These are phyloP conservation scores for Trametes villosa DNA, from an alignment of 768 basidiomycete species.

Conservation along the genomic window DNA sequence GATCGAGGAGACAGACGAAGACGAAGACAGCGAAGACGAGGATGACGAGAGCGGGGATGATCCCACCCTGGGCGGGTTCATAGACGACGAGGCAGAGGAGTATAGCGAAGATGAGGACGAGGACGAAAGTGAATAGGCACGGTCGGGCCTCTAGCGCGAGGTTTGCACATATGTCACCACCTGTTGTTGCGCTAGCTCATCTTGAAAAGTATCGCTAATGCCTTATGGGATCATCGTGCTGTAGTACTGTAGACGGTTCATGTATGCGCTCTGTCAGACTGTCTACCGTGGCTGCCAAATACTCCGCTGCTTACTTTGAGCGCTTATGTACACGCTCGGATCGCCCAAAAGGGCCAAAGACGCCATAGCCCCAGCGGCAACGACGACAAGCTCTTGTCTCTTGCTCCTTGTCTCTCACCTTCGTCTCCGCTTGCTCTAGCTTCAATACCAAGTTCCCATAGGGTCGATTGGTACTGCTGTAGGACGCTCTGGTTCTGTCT, in stretches of 20 bases:
- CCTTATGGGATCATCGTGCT: not conserved
- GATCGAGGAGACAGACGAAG: constrained; percentile 46
- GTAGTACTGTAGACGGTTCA: not conserved
- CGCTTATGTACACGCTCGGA: too few relatives aligned
- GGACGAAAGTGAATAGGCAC: constrained; percentile 34
- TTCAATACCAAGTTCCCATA: too few relatives aligned
- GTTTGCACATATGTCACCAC: not conserved
- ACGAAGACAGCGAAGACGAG: constrained; percentile 63
- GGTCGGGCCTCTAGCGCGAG: not conserved
- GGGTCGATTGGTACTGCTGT: too few relatives aligned
- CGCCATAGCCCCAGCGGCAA: too few relatives aligned
- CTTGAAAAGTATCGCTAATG: constrained; percentile 20
- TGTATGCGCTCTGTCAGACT: too few relatives aligned
- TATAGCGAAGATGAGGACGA: constrained; percentile 54
- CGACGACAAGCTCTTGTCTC: too few relatives aligned
- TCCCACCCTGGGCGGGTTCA: constrained; percentile 54
- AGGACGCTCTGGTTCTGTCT: too few relatives aligned
- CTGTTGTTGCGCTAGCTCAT: not conserved
- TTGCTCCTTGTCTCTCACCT: too few relatives aligned
- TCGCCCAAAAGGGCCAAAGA: too few relatives aligned
- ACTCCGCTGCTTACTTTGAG: too few relatives aligned
- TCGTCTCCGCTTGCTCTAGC: too few relatives aligned
- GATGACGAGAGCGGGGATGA: constrained; percentile 45
- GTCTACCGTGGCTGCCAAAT: too few relatives aligned
- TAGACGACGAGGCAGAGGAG: constrained; percentile 70